Base-by-base conservation (phyloP, 768 basidiomycete species). In the Tylopilus felleus region DNA sequence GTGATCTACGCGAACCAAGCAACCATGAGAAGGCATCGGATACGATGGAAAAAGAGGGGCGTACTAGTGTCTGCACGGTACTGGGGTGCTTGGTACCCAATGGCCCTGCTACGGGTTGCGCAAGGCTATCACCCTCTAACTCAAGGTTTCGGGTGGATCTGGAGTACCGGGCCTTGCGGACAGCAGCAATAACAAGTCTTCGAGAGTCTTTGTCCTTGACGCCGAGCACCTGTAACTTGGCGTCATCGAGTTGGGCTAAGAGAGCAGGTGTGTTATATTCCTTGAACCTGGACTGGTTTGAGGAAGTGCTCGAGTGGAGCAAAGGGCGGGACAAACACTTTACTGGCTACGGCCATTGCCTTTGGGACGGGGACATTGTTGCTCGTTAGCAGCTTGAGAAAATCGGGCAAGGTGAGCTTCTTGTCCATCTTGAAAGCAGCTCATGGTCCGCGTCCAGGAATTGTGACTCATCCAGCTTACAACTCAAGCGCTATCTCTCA, bases 281-380 rank as follows among this genome's bases (percentile, higher is more conserved):
- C 63, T 87, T 90, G 71, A 88, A 92, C 58, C 90, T 92, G 67
- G 42, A 38, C 23, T 43, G 64, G 51, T n/a, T 45, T 60, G 46
- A 57, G 62, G 31, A 40, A 43, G 38, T 42, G 47, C 53, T 28
- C n/a, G 6, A 16, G 8, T 29, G 29, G 21, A 48, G 19, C 12
- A 33, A 29, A 12, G 22, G 23, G 36, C 29, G 25, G 31, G 44
- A 70, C 79, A 54, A 54, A 88, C 88, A 88, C 75, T 77, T 88
- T 89, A 52, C 79, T 78, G 35, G 89, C 80, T 23, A 88, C 69
- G 14, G 75, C 70, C 78, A 93, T 90, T 14, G 90, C 88, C 58
- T 85, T 83, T 31, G 76, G 63, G 51, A 87, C 75, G 1, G 84
- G 70, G 1, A 90, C 68, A 63, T 78, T 75, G 53, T 80, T 79